phyloP scores from a whole-genome alignment of 2,329 filamentous ascomycete species.

The Geosmithia putterillii region DNA sequence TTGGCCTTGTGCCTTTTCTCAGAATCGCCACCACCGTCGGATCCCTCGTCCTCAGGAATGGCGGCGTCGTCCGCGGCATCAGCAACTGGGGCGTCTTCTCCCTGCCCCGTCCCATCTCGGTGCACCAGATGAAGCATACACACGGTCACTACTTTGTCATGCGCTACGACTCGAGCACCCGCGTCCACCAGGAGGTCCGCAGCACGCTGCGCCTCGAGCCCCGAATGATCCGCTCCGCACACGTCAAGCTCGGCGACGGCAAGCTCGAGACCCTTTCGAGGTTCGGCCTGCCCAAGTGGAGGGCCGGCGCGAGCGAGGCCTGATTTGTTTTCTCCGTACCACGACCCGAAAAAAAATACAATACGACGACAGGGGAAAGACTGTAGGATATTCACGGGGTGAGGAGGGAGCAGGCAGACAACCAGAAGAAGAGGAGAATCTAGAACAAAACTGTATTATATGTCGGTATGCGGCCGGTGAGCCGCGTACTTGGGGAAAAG shows the following conservation, averaged over 20 bases:
- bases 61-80: constrained; percentile 83
- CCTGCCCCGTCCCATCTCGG: constrained; percentile 66
- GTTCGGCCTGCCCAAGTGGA: constrained; percentile 39
- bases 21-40: constrained; percentile 85
- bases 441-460: neutral
- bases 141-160: constrained; percentile 95
- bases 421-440: neutral
- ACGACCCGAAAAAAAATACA: neutral
- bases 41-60: constrained; percentile 65
- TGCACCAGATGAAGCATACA: constrained; percentile 72
- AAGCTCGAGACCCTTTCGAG: constrained; percentile 37
- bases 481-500: neutral
- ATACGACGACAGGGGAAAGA: neutral
- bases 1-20: too few species aligned
- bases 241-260: constrained; percentile 71
- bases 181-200: constrained; percentile 63
- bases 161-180: constrained; percentile 75
- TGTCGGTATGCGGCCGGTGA: neutral
- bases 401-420: neutral
- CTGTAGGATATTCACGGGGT: constrained; percentile 1
- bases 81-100: constrained; percentile 92
- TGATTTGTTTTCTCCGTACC: too few species aligned
- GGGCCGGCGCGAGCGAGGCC: constrained; percentile 1
- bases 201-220: constrained; percentile 75
- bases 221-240: constrained; percentile 73